A percentile compares a stretch with the other conserved stretches of the same genome.
phyloP scores from a whole-genome alignment of 2,329 filamentous ascomycete species.

The Pezicula rhizophila region DNA sequence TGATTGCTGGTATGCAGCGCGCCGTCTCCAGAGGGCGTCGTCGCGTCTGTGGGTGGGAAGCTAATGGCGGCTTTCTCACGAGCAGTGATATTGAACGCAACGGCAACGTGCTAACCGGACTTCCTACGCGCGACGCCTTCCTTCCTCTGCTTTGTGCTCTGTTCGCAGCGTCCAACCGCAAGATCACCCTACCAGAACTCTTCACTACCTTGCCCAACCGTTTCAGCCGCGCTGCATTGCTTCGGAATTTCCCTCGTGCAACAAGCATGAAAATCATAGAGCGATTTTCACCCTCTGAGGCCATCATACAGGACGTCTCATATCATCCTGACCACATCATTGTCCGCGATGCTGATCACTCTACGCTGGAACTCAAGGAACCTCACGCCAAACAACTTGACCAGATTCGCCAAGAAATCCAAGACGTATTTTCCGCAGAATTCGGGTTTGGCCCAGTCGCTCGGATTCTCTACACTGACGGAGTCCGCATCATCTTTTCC shows the following conservation, averaged over 20 bases:
- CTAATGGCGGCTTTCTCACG: conserved; percentile 29
- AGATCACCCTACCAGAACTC: conserved; percentile 21
- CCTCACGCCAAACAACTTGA: conserved; percentile 10
- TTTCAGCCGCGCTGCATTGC: conserved; percentile 25
- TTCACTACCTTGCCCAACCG: conserved; percentile 25
- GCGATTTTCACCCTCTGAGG: conserved; percentile 22
- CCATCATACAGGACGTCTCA: conserved; percentile 16
- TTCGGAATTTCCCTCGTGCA: conserved; percentile 27
- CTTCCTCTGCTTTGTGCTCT: conserved; percentile 26
- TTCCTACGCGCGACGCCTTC: conserved; percentile 28
- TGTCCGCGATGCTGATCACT: conserved; percentile 10
- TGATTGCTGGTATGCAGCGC: conserved; percentile 28
- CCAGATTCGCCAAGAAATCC: conserved; percentile 20
- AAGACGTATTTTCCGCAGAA: conserved; percentile 24
- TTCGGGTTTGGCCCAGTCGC: conserved; percentile 21
- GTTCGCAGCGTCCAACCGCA: conserved; percentile 22
- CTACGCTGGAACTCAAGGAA: conserved; percentile 7
- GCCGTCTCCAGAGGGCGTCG: conserved; percentile 22
- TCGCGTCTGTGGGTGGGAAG: conserved; percentile 29
- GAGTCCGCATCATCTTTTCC: conserved; percentile 25
- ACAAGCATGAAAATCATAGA: conserved; percentile 26
- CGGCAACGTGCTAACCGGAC: conserved; percentile 23
- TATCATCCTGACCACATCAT: conserved; percentile 13
- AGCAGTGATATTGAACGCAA: conserved; percentile 25
- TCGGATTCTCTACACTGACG: conserved; percentile 27